Evolutionary conservation across 1,284 basidiomycete species (phyloP), one percentile per base, ranked within the genome.

Genomic region (Microbotryum violaceum): DNA sequence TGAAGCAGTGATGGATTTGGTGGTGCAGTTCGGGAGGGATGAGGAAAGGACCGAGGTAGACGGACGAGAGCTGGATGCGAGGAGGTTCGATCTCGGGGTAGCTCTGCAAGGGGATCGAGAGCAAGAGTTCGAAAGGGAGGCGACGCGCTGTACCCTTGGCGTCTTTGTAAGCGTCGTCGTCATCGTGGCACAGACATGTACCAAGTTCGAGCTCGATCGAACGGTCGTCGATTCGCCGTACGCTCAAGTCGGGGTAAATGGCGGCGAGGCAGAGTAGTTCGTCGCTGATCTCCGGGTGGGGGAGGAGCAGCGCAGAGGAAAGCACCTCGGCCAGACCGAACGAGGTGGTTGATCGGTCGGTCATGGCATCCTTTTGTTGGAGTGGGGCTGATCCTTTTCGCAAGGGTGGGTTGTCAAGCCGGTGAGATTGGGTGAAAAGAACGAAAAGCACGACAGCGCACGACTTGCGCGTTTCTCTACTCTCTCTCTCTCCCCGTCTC

Each of bases 51-150:
- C 52, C 49, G 18, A 69, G 54, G 61, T 67, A 69, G 8, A 56
- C 56, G 42, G 62, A 58, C 12, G 63, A 58, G 2, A 69, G 59
- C 23, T 69, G 67, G 4, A 69, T 29, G 1, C 54, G 54, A 3
- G 67, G 65, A 5, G 67, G 65, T 4, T 52, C 49, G 23, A 4
- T 5, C 0, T 54, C 8, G 1, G 67, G 67, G 51, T 69, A 69
- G 18, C 29, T 33, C 16, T 58, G 56, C 6, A 10, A 25, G 2
- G 67, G 65, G n/a, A 69, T 53, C 20, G 67, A 62, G 10, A 69
- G 49, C 21, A 69, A 21, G 23, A 68, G 51, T 48, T 63, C 61
- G 18, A 68, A 14, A 3, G 63, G 57, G 42, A 37, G 14, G 37
- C 12, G 9, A 14, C 37, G 9, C 37, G 37, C 37, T 12, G n/a